Percentiles rank a stretch among this genome's conserved stretches.
phyloP scores from a whole-genome alignment of 2,329 filamentous ascomycete species.

The Phialemoniopsis sp. region DNA sequence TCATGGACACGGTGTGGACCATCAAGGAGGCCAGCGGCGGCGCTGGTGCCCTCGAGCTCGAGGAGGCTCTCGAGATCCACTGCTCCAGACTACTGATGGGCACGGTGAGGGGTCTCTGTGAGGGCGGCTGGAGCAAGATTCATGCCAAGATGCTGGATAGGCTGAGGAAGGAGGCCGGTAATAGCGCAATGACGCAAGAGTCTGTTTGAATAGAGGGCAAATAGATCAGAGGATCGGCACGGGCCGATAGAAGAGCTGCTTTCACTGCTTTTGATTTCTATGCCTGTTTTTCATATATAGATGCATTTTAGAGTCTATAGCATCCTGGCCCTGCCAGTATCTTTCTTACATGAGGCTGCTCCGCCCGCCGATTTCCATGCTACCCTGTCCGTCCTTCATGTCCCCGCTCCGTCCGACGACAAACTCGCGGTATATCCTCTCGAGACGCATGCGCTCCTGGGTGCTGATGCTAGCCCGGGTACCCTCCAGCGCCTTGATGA shows the following conservation, averaged over 20 bases:
- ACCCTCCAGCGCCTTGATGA: constrained; percentile 69
- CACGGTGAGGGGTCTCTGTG: constrained; percentile 46
- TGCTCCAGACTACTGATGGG: constrained; percentile 45
- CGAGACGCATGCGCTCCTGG: constrained; percentile 70
- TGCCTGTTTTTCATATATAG: too few species aligned
- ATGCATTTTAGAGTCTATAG: too few species aligned
- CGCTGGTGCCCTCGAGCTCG: constrained; percentile 30
- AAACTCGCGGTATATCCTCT: constrained; percentile 87
- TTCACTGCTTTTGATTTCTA: too few species aligned
- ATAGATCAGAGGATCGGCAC: too few species aligned
- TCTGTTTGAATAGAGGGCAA: too few species aligned
- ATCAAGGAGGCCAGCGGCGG: constrained; percentile 19
- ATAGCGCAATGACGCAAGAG: too few species aligned
- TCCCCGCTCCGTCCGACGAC: constrained; percentile 89
- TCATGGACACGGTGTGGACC: constrained; percentile 51
- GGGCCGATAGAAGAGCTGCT: too few species aligned
- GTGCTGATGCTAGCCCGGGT: constrained; percentile 81
- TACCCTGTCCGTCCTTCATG: constrained; percentile 89
- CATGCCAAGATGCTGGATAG: constrained; percentile 42
- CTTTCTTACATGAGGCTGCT: constrained; percentile 86
- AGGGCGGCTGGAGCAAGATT: constrained; percentile 43
- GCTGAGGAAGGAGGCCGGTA: constrained; percentile 22
- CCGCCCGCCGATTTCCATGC: constrained; percentile 86
- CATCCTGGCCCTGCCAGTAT: too few species aligned
- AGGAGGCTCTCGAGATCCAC: constrained; percentile 44